phyloP scores from a whole-genome alignment of 164 flowering plant genomes.

The Piper longum region DNA sequence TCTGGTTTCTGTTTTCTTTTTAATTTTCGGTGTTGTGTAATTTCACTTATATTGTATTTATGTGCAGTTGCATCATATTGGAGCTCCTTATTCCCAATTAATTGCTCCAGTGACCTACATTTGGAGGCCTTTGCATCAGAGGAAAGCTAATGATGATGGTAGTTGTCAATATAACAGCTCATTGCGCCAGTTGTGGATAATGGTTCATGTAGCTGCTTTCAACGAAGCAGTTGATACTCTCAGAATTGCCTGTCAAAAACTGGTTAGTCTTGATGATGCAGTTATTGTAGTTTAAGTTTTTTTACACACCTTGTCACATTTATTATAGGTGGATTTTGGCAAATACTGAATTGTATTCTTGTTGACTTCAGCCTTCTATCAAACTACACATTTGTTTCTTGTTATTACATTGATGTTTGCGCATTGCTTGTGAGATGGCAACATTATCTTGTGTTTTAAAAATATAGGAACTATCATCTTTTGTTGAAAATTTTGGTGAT shows the following conservation, averaged over 20 bases:
- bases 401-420: no score
- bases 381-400: no score
- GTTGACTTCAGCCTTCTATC: no score
- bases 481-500: neutral
- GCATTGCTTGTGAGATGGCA: no score
- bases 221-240: constrained; percentile 60
- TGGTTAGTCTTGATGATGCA: constrained; percentile 20
- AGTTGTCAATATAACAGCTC: constrained; percentile 5
- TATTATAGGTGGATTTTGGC: neutral
- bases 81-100: constrained; percentile 25
- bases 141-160: constrained; percentile 8
- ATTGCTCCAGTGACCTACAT: constrained; percentile 82
- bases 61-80: constrained; percentile 68
- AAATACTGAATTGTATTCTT: no score
- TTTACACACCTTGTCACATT: neutral
- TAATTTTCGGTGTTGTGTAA: neutral
- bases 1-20: neutral
- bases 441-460: neutral
- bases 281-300: neutral
- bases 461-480: neutral
- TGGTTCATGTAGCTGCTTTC: constrained; percentile 76
- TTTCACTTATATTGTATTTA: neutral
- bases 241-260: constrained; percentile 40
- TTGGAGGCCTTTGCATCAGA: constrained; percentile 46
- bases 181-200: constrained; percentile 63